Base-by-base conservation (phyloP, 805 yeast genomes). In the Candida insectorum region DNA sequence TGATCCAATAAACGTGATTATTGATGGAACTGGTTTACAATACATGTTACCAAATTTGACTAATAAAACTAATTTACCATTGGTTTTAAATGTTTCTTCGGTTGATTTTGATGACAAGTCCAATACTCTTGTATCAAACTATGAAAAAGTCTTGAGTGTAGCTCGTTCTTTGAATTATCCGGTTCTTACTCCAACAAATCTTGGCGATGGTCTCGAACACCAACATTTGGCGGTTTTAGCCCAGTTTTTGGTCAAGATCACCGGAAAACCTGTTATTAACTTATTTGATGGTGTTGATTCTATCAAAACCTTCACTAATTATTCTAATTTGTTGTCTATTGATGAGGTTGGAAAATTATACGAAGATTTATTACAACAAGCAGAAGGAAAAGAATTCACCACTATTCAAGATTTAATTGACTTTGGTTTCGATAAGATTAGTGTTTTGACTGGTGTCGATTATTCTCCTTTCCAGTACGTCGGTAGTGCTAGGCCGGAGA, bases 281-380 rank as follows among this genome's bases (percentile, higher is more conserved):
- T 67, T 86, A 41, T 86, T 81, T 54, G 96, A 89, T 56, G 97
- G 96, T 21, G 69, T 84, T 10, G 71, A 78, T 32, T 79, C 75
- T 37, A 53, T 75, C 38, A 75, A 73, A 41, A 70, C 74, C 34
- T 68, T 60, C 55, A 62, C 72, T 44, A 71, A 67, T 37, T 64
- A 69, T 41, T 49, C 62, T n/a, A 58, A 67, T 34, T 66, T 70
- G 34, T 51, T 69, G 36, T 55, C 74, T 6, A 56, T 70, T n/a
- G 67, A 60, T 10, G 56, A 68, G 11, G 45, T 77, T 32, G 62
- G 67, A 27, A 38, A 48, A 6, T 48, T 64, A 33, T 69, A 68
- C 48, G 52, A 56, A 30, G 48, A 60, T 26, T 59, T 79, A 45
- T 51, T 52, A 32, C 32, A 51, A 5, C 43, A 36, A 8, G 37